Percentiles rank a stretch among this genome's conserved stretches.
Conservation (phyloP, 2,329 filamentous ascomycete genomes). For the Coniosporium tulheliwenetii region DNA sequence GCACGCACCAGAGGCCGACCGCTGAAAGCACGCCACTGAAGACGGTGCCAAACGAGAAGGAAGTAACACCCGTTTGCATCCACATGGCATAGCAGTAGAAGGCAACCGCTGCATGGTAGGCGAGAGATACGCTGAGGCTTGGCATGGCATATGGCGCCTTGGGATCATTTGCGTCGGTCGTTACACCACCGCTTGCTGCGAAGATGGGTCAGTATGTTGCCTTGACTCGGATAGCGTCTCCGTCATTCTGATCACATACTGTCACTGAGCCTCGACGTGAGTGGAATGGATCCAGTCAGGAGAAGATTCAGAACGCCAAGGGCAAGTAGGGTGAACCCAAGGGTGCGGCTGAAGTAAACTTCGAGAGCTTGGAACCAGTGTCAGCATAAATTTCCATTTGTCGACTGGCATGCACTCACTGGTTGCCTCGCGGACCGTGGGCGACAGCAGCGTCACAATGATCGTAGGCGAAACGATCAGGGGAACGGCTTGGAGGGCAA, state of each 20-base stretch:
- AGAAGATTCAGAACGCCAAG: slow-evolving; percentile 50
- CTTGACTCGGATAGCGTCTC: too few relatives aligned
- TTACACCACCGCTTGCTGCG: slow-evolving; percentile 10
- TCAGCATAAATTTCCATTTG: not conserved
- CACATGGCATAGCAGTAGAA: slow-evolving; percentile 57
- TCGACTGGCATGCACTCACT: slow-evolving; percentile 21
- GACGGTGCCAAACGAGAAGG: slow-evolving; percentile 44
- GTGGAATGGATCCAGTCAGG: slow-evolving; percentile 54
- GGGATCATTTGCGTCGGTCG: slow-evolving; percentile 26
- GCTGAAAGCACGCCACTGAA: slow-evolving; percentile 42
- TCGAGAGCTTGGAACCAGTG: slow-evolving; percentile 37
- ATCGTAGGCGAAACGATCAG: slow-evolving; percentile 45
- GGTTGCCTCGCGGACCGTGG: slow-evolving; percentile 38
- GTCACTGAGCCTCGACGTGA: slow-evolving; percentile 33
- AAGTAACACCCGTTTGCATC: slow-evolving; percentile 36
- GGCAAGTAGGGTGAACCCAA: slow-evolving; percentile 52
- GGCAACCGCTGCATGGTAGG: slow-evolving; percentile 48
- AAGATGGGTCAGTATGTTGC: too few relatives aligned
- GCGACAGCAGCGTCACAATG: slow-evolving; percentile 42
- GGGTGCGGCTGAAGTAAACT: slow-evolving; percentile 55
- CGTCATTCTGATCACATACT: too few relatives aligned
- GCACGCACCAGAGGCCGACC: slow-evolving; percentile 48
- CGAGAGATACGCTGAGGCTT: slow-evolving; percentile 46
- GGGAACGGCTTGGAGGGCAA: slow-evolving; percentile 29
- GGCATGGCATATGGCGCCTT: slow-evolving; percentile 49